Conservation (phyloP, 352 stramenopile species). For the Achlya hypogyna region DNA sequence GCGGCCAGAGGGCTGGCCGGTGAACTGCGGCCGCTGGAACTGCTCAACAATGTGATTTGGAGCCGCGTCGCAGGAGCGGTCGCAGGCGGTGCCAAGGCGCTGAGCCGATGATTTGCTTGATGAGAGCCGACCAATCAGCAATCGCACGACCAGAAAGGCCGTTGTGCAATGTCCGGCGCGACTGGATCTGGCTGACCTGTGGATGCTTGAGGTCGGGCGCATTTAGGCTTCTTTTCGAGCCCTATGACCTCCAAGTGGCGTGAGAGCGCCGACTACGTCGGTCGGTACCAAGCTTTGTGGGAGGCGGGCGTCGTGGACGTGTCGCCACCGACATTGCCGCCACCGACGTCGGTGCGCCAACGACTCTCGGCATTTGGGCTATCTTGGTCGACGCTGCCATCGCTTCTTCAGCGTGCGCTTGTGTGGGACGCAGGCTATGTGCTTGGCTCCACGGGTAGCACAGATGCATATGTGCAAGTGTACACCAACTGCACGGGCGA, state of each 20-base stretch:
- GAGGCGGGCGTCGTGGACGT: background rate
- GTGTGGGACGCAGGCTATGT: slow-evolving; percentile 11
- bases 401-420: background rate
- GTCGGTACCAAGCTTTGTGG: background rate
- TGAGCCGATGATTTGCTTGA: background rate
- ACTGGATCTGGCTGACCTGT: background rate
- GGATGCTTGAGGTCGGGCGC: no score
- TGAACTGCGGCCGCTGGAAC: no score
- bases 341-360: background rate
- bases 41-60: no score
- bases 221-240: no score
- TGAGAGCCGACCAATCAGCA: background rate
- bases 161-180: background rate
- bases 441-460: background rate
- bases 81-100: no score
- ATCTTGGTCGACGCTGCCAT: background rate
- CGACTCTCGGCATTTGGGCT: background rate
- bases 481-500: slow-evolving; percentile 3
- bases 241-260: no score
- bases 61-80: no score
- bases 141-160: background rate
- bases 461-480: background rate
- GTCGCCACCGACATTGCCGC: background rate
- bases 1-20: no score
- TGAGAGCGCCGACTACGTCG: background rate